phyloP scores from a whole-genome alignment of 2,329 filamentous ascomycete genomes.

The Apiospora saccharicola region DNA sequence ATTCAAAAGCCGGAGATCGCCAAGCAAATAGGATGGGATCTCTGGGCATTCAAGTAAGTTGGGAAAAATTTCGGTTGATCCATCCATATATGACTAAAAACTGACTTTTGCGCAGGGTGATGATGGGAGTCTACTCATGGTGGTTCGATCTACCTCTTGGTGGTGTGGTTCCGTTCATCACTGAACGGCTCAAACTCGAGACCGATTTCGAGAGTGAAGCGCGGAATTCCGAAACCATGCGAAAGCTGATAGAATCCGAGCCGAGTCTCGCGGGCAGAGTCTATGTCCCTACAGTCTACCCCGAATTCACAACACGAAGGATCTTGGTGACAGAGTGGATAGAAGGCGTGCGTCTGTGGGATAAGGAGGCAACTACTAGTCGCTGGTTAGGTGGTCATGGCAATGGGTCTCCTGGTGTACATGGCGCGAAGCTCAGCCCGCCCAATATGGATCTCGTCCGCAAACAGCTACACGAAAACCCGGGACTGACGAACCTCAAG shows the following conservation, averaged over 20 bases:
- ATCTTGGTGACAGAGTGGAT: slow-evolving; percentile 98
- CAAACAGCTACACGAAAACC: slow-evolving; percentile 57
- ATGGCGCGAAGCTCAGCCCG: slow-evolving; percentile 62
- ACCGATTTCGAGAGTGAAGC: slow-evolving; percentile 96
- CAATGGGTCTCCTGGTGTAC: slow-evolving; percentile 79
- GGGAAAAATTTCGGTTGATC: slow-evolving; percentile 17
- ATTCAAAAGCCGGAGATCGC: slow-evolving; percentile 95
- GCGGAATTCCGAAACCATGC: slow-evolving; percentile 86
- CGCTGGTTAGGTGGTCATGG: slow-evolving; percentile 82
- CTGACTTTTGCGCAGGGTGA: slow-evolving; percentile 61
- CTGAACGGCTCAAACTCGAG: slow-evolving; percentile 88
- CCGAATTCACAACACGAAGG: slow-evolving; percentile 80
- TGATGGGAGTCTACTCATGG: slow-evolving; percentile 81
- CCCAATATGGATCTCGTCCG: slow-evolving; percentile 57
- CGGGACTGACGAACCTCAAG: slow-evolving; percentile 71
- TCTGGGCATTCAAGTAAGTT: slow-evolving; percentile 88
- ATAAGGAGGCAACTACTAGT: slow-evolving; percentile 80
- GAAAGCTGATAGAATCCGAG: slow-evolving; percentile 76
- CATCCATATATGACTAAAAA: slow-evolving; percentile 20
- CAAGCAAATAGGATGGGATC: slow-evolving; percentile 89
- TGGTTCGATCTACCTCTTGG: slow-evolving; percentile 96
- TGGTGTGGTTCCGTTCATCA: slow-evolving; percentile 89
- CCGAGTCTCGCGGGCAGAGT: slow-evolving; percentile 79
- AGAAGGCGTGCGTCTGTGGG: slow-evolving; percentile 91
- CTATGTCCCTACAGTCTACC: slow-evolving; percentile 86